Conservation (phyloP, 768 basidiomycete genomes). For the Psilocybe tampanensis region DNA sequence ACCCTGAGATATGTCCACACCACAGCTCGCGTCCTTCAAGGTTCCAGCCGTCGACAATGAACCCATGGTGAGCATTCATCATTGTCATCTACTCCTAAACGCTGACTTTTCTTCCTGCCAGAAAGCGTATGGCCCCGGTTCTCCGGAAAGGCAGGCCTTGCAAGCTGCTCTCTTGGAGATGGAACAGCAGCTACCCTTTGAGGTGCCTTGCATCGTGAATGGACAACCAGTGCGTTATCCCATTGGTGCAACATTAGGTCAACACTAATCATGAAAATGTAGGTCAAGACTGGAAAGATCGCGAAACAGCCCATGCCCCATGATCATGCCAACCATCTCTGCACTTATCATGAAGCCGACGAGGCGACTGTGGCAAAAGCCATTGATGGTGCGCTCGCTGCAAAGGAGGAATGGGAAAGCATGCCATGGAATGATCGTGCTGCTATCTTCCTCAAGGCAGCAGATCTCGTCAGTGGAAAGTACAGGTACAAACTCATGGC, state of each 20-base stretch:
- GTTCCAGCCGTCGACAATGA: conserved; percentile 90
- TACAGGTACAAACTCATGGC: conserved; percentile 95
- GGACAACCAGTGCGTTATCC: conserved; percentile 69
- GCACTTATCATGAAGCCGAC: conserved; percentile 89
- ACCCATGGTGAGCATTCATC: conserved; percentile 68
- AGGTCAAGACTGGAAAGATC: conserved; percentile 83
- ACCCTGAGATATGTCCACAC: conserved; percentile 51
- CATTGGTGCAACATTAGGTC: not conserved
- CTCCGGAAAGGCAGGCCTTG: conserved; percentile 74
- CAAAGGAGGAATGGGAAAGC: conserved; percentile 88
- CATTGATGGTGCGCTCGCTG: conserved; percentile 85
- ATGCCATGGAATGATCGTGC: conserved; percentile 97
- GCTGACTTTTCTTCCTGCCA: conserved; percentile 29
- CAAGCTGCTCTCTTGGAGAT: conserved; percentile 77
- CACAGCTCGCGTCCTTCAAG: conserved; percentile 85
- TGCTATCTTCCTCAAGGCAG: conserved; percentile 97
- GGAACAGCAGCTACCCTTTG: conserved; percentile 83
- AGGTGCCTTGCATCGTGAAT: conserved; percentile 92
- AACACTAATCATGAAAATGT: not conserved
- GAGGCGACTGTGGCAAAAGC: conserved; percentile 72
- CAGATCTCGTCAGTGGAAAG: conserved; percentile 94
- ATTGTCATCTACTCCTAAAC: not conserved
- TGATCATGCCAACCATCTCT: conserved; percentile 80
- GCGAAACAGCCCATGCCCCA: conserved; percentile 85
- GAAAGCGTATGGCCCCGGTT: conserved; percentile 79